Evolutionary conservation across 805 yeast genomes (phyloP).

Genomic region (Isabelozyma gotoi): DNA sequence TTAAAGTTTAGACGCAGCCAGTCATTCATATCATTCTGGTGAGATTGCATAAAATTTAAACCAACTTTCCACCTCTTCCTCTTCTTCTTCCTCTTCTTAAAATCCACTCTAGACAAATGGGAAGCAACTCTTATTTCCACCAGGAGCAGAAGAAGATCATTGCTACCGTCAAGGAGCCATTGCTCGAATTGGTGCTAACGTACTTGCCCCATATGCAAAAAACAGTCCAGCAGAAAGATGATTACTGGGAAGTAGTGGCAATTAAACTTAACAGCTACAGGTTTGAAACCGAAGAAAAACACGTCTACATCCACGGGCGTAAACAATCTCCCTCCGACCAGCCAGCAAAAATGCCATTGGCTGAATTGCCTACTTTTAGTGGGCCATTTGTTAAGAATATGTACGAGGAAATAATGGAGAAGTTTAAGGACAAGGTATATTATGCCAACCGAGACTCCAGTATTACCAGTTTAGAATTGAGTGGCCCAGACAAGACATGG

Average conservation of each 20-base stretch:
- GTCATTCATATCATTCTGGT: no score
- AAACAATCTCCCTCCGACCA: neutral
- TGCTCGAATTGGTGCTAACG: constrained; percentile 25
- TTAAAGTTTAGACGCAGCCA: no score
- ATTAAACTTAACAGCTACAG: constrained; percentile 24
- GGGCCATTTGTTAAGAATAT: constrained; percentile 23
- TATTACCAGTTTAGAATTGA: neutral
- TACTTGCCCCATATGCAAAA: constrained; percentile 33
- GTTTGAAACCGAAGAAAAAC: constrained; percentile 8
- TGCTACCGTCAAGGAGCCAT: constrained; percentile 21
- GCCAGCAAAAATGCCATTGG: constrained; percentile 3
- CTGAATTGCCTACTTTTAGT: constrained; percentile 24
- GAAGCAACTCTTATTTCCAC: constrained; percentile 23
- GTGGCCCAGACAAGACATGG: neutral
- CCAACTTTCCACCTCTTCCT: no score
- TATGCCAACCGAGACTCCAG: constrained; percentile 1
- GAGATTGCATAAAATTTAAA: no score
- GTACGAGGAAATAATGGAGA: constrained; percentile 13
- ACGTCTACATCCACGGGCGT: neutral
- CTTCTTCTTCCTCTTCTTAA: neutral
- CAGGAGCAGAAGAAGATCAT: constrained; percentile 22
- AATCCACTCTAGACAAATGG: constrained; percentile 4
- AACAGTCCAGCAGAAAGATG: constrained; percentile 20
- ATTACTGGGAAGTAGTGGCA: constrained; percentile 36
- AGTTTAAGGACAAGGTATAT: constrained; percentile 8